Percentiles rank a stretch among this genome's conserved stretches.
phyloP scores from a whole-genome alignment of 306 rosid genomes.

The Vicia faba region DNA sequence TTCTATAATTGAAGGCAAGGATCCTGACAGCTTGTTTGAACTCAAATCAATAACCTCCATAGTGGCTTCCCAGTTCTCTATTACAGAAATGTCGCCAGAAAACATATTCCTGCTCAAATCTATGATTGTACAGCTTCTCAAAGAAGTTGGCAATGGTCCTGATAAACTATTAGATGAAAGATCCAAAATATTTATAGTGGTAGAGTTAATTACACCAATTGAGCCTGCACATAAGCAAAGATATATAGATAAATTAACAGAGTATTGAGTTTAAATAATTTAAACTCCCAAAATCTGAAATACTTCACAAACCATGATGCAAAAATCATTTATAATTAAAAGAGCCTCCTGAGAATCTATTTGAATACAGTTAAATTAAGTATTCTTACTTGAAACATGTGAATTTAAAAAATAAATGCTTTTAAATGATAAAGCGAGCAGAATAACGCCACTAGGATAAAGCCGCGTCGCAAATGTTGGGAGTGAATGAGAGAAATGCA shows the following conservation, averaged over 20 bases:
- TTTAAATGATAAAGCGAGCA: constrained; percentile 6
- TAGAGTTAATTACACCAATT: constrained; percentile 64
- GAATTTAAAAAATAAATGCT: constrained; percentile 14
- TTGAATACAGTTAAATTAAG: constrained; percentile 24
- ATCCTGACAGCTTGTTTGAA: constrained; percentile 77
- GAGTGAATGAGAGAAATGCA: neutral
- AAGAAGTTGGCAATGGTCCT: constrained; percentile 62
- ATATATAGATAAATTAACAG: constrained; percentile 27
- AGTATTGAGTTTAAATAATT: constrained; percentile 24
- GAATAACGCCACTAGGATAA: neutral
- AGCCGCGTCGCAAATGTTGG: neutral
- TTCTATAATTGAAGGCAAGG: constrained; percentile 67
- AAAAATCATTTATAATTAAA: constrained; percentile 27
- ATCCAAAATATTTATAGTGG: constrained; percentile 65
- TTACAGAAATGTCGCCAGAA: constrained; percentile 62
- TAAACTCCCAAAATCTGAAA: constrained; percentile 13
- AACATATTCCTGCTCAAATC: constrained; percentile 74
- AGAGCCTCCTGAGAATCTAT: constrained; percentile 16
- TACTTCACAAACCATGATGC: constrained; percentile 23
- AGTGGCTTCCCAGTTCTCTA: constrained; percentile 69
- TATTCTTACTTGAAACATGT: constrained; percentile 14
- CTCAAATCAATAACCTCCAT: constrained; percentile 80
- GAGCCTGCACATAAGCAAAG: constrained; percentile 66
- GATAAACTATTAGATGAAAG: constrained; percentile 82
- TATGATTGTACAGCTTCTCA: constrained; percentile 49